These are phyloP conservation scores for Curvularia sp. DNA, from an alignment of 2,329 filamentous ascomycete genomes.

Conservation along the genomic window DNA sequence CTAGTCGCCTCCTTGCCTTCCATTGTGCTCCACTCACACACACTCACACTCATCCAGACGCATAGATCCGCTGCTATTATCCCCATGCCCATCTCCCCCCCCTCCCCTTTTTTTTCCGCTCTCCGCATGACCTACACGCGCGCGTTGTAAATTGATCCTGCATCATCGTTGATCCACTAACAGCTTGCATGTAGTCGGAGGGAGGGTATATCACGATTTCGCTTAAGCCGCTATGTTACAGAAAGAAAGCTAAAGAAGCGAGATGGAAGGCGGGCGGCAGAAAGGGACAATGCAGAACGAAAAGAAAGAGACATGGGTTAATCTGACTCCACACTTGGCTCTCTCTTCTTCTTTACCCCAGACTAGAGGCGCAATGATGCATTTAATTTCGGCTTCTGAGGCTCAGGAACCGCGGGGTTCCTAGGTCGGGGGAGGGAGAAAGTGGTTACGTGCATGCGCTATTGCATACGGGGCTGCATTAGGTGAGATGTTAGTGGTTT, in stretches of 20 bases:
- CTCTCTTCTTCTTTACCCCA: conserved; percentile 1
- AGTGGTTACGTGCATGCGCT: not conserved
- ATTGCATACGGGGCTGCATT: not conserved
- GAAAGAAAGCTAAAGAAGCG: not conserved
- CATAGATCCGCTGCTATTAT: not conserved
- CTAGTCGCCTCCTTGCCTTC: not conserved
- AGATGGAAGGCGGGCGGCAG: not conserved
- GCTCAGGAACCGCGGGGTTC: conserved; percentile 32
- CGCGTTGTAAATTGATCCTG: not conserved
- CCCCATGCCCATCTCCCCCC: no score
- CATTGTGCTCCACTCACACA: not conserved
- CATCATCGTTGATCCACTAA: not conserved
- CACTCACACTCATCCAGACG: not conserved
- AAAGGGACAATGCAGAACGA: not conserved
- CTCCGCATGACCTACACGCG: not conserved
- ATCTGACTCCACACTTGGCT: not conserved
- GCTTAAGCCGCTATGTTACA: not conserved
- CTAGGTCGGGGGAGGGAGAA: not conserved
- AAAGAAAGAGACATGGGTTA: not conserved
- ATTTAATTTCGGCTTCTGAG: conserved; percentile 29
- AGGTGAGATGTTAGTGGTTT: not conserved
- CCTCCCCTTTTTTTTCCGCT: not conserved
- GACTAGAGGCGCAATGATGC: not conserved
- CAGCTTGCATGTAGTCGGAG: not conserved
- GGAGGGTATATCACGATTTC: not conserved